Percentiles rank a stretch among this genome's conserved stretches.
phyloP scores from a whole-genome alignment of 768 basidiomycete genomes.

The Suillus brevipes region DNA sequence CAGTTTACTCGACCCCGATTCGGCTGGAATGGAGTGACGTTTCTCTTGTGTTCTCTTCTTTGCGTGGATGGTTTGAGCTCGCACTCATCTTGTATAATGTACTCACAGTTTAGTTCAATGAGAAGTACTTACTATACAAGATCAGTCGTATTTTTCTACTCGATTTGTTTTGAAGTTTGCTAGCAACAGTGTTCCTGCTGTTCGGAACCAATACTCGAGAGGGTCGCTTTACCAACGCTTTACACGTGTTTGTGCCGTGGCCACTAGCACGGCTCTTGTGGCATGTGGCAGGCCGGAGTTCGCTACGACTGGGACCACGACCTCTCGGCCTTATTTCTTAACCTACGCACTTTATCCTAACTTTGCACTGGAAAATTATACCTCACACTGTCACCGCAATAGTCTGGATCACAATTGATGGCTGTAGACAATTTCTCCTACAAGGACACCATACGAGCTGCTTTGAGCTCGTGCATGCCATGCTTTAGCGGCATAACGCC shows the following conservation, averaged over 20 bases:
- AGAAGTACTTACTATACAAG: constrained; percentile 5
- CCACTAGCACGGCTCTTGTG: neutral
- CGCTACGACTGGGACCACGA: neutral
- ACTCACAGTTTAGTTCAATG: neutral
- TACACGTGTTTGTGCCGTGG: neutral
- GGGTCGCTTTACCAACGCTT: too few relatives aligned
- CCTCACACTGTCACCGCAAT: neutral
- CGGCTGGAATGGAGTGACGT: constrained; percentile 1
- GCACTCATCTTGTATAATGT: constrained; percentile 4
- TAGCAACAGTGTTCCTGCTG: neutral
- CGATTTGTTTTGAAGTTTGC: neutral
- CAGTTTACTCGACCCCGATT: constrained; percentile 10
- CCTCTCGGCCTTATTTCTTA: neutral
- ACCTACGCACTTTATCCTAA: neutral
- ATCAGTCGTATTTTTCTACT: neutral
- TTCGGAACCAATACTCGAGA: neutral
- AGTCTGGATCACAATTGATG: neutral
- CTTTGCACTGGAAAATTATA: neutral
- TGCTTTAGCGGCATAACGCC: constrained; percentile 44
- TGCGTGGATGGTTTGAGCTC: neutral
- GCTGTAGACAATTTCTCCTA: constrained; percentile 55
- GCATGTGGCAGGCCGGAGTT: neutral
- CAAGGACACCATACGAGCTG: constrained; percentile 60
- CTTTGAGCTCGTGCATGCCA: constrained; percentile 57
- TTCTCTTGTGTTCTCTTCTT: neutral